These are phyloP conservation scores for Xylaria scruposa DNA, from an alignment of 495 filamentous ascomycete species.

Conservation along the genomic window DNA sequence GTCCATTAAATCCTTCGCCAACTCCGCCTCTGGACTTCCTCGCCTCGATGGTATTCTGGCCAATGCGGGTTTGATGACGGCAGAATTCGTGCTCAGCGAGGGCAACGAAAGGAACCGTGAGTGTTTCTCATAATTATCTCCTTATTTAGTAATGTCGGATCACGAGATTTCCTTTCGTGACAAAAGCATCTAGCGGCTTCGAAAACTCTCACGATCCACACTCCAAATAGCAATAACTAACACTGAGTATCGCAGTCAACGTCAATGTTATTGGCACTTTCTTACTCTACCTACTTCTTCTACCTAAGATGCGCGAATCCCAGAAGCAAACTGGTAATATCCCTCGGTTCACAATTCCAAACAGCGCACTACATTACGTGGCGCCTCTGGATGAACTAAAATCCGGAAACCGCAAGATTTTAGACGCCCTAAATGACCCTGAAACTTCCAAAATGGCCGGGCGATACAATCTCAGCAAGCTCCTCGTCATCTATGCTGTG, in stretches of 20 bases:
- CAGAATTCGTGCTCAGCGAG: slow-evolving; percentile 34
- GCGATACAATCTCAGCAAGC: slow-evolving; percentile 25
- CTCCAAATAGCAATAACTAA: not conserved
- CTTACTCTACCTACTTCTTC: slow-evolving; percentile 49
- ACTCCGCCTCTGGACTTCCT: slow-evolving; percentile 37
- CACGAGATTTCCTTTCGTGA: not conserved
- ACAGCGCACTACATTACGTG: slow-evolving; percentile 29
- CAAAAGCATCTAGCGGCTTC: not conserved
- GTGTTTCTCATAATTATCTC: not conserved
- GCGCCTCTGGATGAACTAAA: slow-evolving; percentile 27
- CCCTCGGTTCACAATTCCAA: slow-evolving; percentile 23
- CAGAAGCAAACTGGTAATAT: slow-evolving; percentile 24
- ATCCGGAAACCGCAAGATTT: slow-evolving; percentile 7
- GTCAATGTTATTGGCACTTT: slow-evolving; percentile 55
- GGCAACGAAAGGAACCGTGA: slow-evolving; percentile 44
- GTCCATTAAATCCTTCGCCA: slow-evolving; percentile 48
- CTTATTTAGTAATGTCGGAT: not conserved
- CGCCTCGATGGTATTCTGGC: slow-evolving; percentile 55
- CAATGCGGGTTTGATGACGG: slow-evolving; percentile 51
- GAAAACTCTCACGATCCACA: not conserved
- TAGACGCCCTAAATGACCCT: slow-evolving; percentile 27
- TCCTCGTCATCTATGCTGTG: slow-evolving; percentile 22
- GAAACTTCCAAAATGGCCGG: slow-evolving; percentile 22
- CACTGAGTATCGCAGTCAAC: slow-evolving; percentile 31
- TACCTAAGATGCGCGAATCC: slow-evolving; percentile 48